Conservation (phyloP, 2,329 filamentous ascomycete genomes). For the Boeremia lycopersici region DNA sequence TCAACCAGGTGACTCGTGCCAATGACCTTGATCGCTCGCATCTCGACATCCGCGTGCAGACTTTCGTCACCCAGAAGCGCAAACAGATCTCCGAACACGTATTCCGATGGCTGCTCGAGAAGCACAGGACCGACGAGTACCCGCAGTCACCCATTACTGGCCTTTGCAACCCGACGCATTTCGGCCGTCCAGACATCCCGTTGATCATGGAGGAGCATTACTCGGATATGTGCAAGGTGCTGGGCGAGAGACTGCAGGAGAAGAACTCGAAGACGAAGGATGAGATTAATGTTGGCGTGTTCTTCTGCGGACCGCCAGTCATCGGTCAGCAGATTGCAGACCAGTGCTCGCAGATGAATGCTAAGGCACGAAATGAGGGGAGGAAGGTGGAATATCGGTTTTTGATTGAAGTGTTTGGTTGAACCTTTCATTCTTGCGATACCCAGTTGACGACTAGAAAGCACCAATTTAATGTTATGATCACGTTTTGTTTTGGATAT, state of each 20-base stretch:
- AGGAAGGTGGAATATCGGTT: constrained; percentile 62
- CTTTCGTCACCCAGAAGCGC: constrained; percentile 62
- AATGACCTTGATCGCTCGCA: constrained; percentile 42
- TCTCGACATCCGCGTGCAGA: constrained; percentile 62
- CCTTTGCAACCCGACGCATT: constrained; percentile 59
- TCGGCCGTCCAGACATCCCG: constrained; percentile 61
- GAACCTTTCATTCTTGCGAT: neutral
- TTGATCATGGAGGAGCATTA: constrained; percentile 62
- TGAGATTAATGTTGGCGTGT: constrained; percentile 59
- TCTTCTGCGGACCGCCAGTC: constrained; percentile 62
- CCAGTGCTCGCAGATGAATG: constrained; percentile 58
- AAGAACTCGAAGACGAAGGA: constrained; percentile 29
- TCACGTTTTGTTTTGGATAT: too few relatives aligned
- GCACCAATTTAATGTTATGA: neutral
- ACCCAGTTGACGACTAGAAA: neutral
- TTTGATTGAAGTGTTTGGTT: constrained; percentile 64
- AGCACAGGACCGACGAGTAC: constrained; percentile 58
- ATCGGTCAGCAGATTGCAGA: constrained; percentile 63
- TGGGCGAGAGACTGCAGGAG: constrained; percentile 28
- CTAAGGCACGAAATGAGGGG: constrained; percentile 58
- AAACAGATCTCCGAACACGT: constrained; percentile 61
- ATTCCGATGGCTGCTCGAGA: constrained; percentile 63
- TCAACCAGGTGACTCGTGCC: constrained; percentile 53
- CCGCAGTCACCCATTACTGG: constrained; percentile 62
- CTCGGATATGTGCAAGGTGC: constrained; percentile 55